Percentiles rank a stretch among this genome's conserved stretches.
These are phyloP conservation scores for Cnidoscolus chayamansa DNA, from an alignment of 441 rosid species.

Conservation along the genomic window DNA sequence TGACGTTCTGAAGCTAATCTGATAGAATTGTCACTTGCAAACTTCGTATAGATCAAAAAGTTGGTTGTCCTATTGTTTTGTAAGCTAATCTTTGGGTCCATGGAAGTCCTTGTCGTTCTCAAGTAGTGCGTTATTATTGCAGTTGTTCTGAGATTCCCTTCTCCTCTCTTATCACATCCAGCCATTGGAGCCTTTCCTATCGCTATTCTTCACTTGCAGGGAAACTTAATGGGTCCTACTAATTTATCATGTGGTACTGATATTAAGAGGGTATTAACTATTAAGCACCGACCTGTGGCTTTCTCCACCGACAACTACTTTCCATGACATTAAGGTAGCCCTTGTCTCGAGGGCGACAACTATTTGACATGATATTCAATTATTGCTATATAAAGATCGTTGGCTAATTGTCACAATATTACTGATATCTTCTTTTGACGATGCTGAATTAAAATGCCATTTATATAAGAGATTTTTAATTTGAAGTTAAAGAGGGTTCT, in stretches of 20 bases:
- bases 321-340: background rate
- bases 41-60: background rate
- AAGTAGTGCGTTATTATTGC: background rate
- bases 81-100: background rate
- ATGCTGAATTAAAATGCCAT: background rate
- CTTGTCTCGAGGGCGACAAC: too few relatives aligned
- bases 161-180: background rate
- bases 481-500: background rate
- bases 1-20: background rate
- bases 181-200: too few relatives aligned
- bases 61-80: background rate
- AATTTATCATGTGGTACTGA: too few relatives aligned
- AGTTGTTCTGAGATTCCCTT: background rate
- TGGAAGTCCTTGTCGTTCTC: background rate
- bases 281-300: too few relatives aligned
- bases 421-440: background rate
- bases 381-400: too few relatives aligned
- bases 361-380: too few relatives aligned
- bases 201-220: background rate
- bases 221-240: background rate
- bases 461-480: background rate
- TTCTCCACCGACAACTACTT: too few relatives aligned
- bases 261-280: too few relatives aligned
- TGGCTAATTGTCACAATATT: too few relatives aligned
- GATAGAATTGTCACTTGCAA: background rate